Evolutionary conservation across 75 land plant genomes (phyloP), one percentile per base, ranked within the genome.

Genomic region (Isoetes taiwanensis): DNA sequence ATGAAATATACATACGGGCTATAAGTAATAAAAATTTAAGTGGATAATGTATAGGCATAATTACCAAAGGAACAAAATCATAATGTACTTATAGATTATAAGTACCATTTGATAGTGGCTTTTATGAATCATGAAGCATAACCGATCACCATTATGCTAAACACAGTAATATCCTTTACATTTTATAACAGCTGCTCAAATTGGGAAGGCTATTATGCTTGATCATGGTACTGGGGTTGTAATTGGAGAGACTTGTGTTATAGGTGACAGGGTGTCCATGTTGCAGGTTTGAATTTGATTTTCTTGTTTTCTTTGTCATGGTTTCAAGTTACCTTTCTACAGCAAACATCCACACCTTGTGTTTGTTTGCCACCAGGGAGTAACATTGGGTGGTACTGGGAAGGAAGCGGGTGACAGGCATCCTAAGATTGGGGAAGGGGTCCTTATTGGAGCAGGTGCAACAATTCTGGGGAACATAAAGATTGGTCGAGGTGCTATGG

Each of bases 191-290:
- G 94, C 94, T 75, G 95, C 95, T 32, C 72, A 61, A 60, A 84
- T 88, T 70, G 95, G 95, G 61, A 86, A 84, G 35, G 90, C 78
- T 19, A 78, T 88, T 30, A 34, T 88, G 34, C 71, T 88, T 59
- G 95, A 88, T 64, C 95, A 88, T 72, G 95, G 75, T 11, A 85
- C 90, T 5, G 95, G 95, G 25, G 78, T 88, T 28, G 95, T 88
- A n/a, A 88, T 88, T 48, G 90, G 95, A 43, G 95, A 88, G 72
- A 88, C 95, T 43, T 84, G 84, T 61, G 82, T 88, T 52, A 66
- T 88, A 32, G 95, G 90, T 57, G 80, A 88, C 60, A 65, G 83
- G 64, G 95, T 88, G 35, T 88, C 95, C 42, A 57, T 88, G 55
- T 69, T 88, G 74, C 95, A 87, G 79, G 94, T 73, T 39, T 23